Conservation (phyloP, 1,139 yeast species). For the Debaryomyces udenii region DNA sequence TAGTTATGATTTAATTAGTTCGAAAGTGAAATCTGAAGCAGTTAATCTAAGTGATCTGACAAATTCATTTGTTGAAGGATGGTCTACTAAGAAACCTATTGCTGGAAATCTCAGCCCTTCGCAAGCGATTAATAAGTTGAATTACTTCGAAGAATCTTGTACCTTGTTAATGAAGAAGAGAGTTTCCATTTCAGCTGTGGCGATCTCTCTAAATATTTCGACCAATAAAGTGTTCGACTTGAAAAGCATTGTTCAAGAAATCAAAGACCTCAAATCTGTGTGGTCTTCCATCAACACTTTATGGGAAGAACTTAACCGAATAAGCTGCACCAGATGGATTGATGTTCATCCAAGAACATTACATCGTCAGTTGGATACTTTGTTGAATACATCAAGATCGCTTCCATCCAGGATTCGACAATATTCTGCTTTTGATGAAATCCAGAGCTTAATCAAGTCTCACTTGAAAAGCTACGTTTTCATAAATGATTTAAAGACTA, state of each 20-base stretch:
- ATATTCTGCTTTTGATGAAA: conserved; percentile 67
- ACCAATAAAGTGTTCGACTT: conserved; percentile 33
- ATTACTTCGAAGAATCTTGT: conserved; percentile 40
- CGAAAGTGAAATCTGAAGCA: conserved; percentile 47
- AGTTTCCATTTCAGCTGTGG: conserved; percentile 41
- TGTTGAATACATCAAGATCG: conserved; percentile 49
- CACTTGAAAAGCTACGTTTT: conserved; percentile 42
- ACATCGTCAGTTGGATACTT: conserved; percentile 53
- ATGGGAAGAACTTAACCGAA: conserved; percentile 52
- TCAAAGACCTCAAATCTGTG: conserved; percentile 59
- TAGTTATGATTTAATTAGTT: conserved; percentile 44
- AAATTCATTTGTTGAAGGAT: conserved; percentile 26
- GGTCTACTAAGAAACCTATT: conserved; percentile 41
- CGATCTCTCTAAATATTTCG: conserved; percentile 44
- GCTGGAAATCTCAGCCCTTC: conserved; percentile 45
- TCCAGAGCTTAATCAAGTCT: conserved; percentile 50
- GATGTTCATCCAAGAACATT: conserved; percentile 50
- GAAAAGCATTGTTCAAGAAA: conserved; percentile 46
- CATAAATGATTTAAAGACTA: conserved; percentile 56
- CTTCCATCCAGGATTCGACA: conserved; percentile 66
- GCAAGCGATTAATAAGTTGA: conserved; percentile 52
- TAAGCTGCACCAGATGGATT: conserved; percentile 55
- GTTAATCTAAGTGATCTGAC: conserved; percentile 40
- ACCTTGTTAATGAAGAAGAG: conserved; percentile 21
- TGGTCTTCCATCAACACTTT: conserved; percentile 67